These are phyloP conservation scores for Pseudocercospora fijiensis DNA, from an alignment of 2,329 filamentous ascomycete genomes.

Conservation along the genomic window DNA sequence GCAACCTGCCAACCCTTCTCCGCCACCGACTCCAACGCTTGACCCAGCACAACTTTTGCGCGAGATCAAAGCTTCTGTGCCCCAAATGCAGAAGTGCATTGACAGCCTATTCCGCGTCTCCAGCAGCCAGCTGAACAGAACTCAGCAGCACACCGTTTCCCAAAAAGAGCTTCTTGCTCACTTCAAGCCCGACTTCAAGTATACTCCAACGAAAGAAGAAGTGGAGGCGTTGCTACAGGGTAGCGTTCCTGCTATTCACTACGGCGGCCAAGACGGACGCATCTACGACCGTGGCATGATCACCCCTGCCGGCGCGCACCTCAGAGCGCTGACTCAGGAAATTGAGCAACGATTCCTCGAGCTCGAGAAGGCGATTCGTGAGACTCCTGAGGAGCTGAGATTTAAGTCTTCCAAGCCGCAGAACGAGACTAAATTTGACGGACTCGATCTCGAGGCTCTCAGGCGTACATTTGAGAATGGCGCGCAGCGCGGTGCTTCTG, in stretches of 20 bases:
- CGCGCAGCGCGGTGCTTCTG: constrained; percentile 35
- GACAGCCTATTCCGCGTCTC: constrained; percentile 38
- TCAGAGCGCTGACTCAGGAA: constrained; percentile 67
- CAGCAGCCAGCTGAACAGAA: constrained; percentile 33
- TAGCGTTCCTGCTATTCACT: constrained; percentile 50
- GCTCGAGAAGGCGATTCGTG: constrained; percentile 61
- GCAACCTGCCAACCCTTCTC: constrained; percentile 34
- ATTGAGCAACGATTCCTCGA: constrained; percentile 70
- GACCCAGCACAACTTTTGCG: constrained; percentile 37
- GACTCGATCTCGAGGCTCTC: constrained; percentile 36
- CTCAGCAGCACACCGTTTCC: constrained; percentile 31
- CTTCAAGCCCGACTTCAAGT: constrained; percentile 36
- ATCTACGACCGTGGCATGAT: constrained; percentile 62
- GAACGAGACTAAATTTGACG: constrained; percentile 35
- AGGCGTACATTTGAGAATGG: constrained; percentile 32
- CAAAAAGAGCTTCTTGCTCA: constrained; percentile 33
- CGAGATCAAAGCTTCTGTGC: constrained; percentile 35
- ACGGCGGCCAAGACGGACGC: constrained; percentile 45
- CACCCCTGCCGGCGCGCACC: constrained; percentile 72
- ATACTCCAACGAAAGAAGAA: constrained; percentile 42
- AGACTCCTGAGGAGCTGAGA: constrained; percentile 32
- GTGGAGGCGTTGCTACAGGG: constrained; percentile 54
- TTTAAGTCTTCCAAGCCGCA: constrained; percentile 35
- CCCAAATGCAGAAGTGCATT: constrained; percentile 37
- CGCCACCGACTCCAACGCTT: constrained; percentile 36